Conservation (phyloP, 306 rosid genomes). For the Lathyrus oleraceus region DNA sequence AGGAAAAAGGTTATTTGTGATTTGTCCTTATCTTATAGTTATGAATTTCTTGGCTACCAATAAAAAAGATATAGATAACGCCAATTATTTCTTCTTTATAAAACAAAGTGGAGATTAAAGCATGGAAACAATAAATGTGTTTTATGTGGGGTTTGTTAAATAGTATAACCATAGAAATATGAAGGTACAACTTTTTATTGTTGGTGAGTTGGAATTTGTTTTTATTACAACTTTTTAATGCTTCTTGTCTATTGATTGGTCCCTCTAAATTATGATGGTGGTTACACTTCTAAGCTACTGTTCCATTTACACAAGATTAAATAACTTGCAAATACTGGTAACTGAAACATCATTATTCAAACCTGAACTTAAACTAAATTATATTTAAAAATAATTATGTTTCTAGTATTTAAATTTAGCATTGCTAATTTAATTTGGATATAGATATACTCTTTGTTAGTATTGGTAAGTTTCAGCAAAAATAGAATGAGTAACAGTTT, state of each 20-base stretch:
- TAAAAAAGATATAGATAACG: conserved; percentile 39
- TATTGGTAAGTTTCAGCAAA: too few species aligned
- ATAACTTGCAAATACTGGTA: background rate
- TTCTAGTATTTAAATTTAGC: background rate
- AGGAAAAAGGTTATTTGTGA: background rate
- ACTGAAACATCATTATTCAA: background rate
- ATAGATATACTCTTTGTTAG: background rate
- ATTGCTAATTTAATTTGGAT: background rate
- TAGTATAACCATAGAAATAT: conserved; percentile 27
- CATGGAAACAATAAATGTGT: conserved; percentile 35
- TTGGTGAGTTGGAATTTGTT: conserved; percentile 39
- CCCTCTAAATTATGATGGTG: conserved; percentile 7
- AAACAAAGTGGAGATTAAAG: conserved; percentile 38
- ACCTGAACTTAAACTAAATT: background rate
- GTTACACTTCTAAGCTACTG: background rate
- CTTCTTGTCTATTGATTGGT: conserved; percentile 18
- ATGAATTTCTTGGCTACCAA: conserved; percentile 36
- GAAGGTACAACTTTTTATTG: conserved; percentile 1
- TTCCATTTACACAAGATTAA: background rate
- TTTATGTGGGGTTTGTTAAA: conserved; percentile 24
- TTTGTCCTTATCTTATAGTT: conserved; percentile 6
- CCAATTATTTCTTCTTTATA: conserved; percentile 38
- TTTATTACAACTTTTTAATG: conserved; percentile 19
- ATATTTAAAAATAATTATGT: background rate
- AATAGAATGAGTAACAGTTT: too few species aligned